A percentile compares a stretch with the other conserved stretches of the same genome.
Evolutionary conservation across 441 rosid species (phyloP).

Genomic region (Breynia disticha): DNA sequence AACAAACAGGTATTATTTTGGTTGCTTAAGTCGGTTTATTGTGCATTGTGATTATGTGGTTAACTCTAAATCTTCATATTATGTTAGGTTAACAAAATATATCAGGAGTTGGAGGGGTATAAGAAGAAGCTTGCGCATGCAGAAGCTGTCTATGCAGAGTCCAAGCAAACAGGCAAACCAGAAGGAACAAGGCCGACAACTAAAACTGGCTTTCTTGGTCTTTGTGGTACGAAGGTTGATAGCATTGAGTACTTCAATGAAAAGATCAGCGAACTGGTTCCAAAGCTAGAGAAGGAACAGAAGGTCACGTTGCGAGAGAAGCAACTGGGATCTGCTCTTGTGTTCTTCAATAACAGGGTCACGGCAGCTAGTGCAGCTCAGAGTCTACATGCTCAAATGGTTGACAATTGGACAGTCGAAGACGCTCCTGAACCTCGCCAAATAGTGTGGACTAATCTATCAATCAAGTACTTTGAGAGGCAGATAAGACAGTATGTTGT

Average conservation of each 20-base stretch:
- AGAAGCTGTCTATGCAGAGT: conserved; percentile 42
- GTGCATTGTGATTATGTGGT: not conserved
- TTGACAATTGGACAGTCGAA: conserved; percentile 51
- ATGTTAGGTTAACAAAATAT: conserved; percentile 63
- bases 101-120: conserved; percentile 52
- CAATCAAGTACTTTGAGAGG: conserved; percentile 42
- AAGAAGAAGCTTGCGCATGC: conserved; percentile 72
- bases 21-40: not conserved
- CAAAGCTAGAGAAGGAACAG: conserved; percentile 62
- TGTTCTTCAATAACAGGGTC: conserved; percentile 61
- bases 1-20: conserved; percentile 41
- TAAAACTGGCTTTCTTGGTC: conserved; percentile 61
- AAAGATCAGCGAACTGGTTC: conserved; percentile 41
- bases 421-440: conserved; percentile 72
- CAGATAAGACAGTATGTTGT: conserved; percentile 40
- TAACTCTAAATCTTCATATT: conserved; percentile 2
- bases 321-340: conserved; percentile 60
- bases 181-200: conserved; percentile 47
- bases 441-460: conserved; percentile 58
- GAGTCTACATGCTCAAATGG: conserved; percentile 64
- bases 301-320: conserved; percentile 61
- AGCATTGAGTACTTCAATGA: conserved; percentile 62
- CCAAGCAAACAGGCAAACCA: conserved; percentile 28
- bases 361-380: conserved; percentile 68
- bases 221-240: conserved; percentile 54